Evolutionary conservation across 1,139 yeast species (phyloP).

Genomic region (Kurtzmaniella quercitrusa): DNA sequence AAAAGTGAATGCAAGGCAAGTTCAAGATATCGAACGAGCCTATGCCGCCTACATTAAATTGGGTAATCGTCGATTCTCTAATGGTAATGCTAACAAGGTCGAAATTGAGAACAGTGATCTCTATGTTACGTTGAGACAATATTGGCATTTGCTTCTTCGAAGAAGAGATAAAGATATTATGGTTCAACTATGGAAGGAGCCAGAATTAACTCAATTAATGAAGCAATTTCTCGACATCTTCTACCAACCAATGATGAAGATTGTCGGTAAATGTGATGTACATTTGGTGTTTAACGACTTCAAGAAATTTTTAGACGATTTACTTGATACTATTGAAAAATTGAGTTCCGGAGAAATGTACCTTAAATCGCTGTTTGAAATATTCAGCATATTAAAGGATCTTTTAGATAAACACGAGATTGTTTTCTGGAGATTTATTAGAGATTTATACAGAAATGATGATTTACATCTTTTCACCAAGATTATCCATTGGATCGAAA

Average conservation of each 20-base stretch:
- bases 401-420: conserved; percentile 69
- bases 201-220: conserved; percentile 65
- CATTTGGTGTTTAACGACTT: conserved; percentile 72
- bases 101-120: conserved; percentile 13
- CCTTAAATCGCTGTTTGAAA: conserved; percentile 38
- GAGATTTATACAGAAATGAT: conserved; percentile 72
- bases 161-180: conserved; percentile 71
- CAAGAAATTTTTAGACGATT: conserved; percentile 69
- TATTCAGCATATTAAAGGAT: conserved; percentile 63
- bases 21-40: conserved; percentile 14
- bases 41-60: conserved; percentile 17
- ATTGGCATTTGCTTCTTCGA: conserved; percentile 61
- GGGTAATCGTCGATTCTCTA: neutral
- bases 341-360: conserved; percentile 47
- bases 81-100: neutral
- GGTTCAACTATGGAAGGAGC: conserved; percentile 81
- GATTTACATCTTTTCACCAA: conserved; percentile 66
- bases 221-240: conserved; percentile 72
- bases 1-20: conserved; percentile 1
- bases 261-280: conserved; percentile 73
- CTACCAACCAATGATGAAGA: conserved; percentile 76
- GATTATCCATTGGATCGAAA: conserved; percentile 63
- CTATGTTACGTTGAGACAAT: conserved; percentile 52
- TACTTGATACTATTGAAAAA: conserved; percentile 48
- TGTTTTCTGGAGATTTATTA: conserved; percentile 68